These are phyloP conservation scores for Thuja plicata DNA, from an alignment of 83 land plant genomes.

Conservation along the genomic window DNA sequence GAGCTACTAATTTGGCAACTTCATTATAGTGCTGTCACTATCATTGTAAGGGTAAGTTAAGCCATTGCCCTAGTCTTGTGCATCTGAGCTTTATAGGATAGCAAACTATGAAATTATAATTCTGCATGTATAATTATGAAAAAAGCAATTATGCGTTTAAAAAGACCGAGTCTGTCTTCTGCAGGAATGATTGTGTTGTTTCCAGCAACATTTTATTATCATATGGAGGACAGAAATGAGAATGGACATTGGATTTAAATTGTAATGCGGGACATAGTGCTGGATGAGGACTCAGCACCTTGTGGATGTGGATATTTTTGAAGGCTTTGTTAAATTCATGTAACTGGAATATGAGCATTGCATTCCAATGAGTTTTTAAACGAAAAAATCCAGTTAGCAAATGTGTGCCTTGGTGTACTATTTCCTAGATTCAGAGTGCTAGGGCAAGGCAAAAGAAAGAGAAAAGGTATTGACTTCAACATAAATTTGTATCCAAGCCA, in stretches of 20 bases:
- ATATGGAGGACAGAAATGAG: background rate
- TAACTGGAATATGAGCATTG: background rate
- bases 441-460: background rate
- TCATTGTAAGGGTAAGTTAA: background rate
- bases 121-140: background rate
- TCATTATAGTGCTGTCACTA: background rate
- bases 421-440: background rate
- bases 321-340: background rate
- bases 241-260: background rate
- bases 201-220: background rate
- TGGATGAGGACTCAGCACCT: background rate
- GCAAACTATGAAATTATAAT: background rate
- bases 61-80: background rate
- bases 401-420: background rate
- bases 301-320: background rate
- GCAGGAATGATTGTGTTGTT: background rate
- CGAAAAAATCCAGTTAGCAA: background rate
- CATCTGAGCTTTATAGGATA: background rate
- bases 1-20: conserved; percentile 11
- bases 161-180: too few species aligned
- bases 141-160: background rate
- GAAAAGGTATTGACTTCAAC: background rate
- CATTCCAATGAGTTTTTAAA: background rate
- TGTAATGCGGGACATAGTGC: background rate
- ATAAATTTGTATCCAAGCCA: background rate